A percentile compares a stretch with the other conserved stretches of the same genome.
Conservation (phyloP, 2,329 filamentous ascomycete species). For the Keithomyces neogunnii region DNA sequence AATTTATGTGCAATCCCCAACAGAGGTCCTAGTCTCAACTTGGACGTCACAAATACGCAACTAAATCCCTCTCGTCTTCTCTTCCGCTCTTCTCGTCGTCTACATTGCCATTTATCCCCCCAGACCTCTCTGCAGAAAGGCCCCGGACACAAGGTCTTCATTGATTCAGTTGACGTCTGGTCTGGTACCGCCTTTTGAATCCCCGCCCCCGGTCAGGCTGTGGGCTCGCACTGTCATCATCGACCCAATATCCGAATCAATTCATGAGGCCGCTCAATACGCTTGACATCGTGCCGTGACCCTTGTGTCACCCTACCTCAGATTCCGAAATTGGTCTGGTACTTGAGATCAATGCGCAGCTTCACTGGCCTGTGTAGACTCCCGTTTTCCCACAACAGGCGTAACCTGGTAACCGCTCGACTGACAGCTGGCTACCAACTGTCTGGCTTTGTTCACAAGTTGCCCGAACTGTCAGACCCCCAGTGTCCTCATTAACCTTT, state of each 20-base stretch:
- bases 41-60: neutral
- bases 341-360: neutral
- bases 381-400: neutral
- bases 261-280: neutral
- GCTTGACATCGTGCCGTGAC: neutral
- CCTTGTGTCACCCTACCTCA: neutral
- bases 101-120: neutral
- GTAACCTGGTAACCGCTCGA: neutral
- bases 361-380: neutral
- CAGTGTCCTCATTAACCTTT: too few species aligned
- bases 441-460: too few species aligned
- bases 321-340: neutral
- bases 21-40: neutral
- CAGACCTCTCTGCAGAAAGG: neutral
- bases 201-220: neutral
- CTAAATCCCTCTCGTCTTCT: neutral
- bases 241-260: neutral
- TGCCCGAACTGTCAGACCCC: too few species aligned
- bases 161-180: neutral
- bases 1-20: neutral
- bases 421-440: too few species aligned
- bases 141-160: neutral
- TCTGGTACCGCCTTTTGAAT: neutral
- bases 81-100: neutral
- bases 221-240: neutral